These are phyloP conservation scores for Nadsonia commutata DNA, from an alignment of 1,139 yeast species.

Conservation along the genomic window DNA sequence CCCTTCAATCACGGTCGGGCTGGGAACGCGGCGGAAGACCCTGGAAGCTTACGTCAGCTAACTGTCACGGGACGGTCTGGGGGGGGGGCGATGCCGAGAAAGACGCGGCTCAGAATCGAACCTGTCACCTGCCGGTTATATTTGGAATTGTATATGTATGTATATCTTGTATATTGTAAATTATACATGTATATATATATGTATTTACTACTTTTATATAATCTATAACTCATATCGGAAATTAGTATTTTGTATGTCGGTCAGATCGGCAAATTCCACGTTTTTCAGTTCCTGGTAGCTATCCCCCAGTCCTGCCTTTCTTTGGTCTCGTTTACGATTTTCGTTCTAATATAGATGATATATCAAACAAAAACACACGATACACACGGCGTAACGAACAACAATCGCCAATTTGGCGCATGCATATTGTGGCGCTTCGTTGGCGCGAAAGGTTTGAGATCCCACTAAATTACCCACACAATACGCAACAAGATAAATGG, in stretches of 20 bases:
- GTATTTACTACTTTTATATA: too few species aligned
- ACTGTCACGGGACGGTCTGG: too few species aligned
- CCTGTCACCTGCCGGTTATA: too few species aligned
- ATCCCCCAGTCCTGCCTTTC: not conserved
- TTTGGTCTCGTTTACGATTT: not conserved
- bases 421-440: conserved; percentile 32
- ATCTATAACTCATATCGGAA: conserved; percentile 4
- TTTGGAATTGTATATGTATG: too few species aligned
- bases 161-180: too few species aligned
- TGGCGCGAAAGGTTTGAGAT: conserved; percentile 30
- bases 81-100: too few species aligned
- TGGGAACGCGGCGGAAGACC: not conserved
- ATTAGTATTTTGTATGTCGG: conserved; percentile 3
- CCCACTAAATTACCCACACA: conserved; percentile 43
- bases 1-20: too few species aligned
- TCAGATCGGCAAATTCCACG: conserved; percentile 6
- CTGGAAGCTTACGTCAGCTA: not conserved
- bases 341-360: too few species aligned
- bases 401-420: conserved; percentile 28
- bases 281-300: not conserved
- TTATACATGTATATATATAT: too few species aligned
- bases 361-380: conserved; percentile 12
- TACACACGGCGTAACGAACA: conserved; percentile 16
- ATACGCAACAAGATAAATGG: conserved; percentile 33
- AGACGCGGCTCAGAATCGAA: too few species aligned